A percentile compares a stretch with the other conserved stretches of the same genome.
Conservation (phyloP, 345 rosid species). For the Luvunga scandens region DNA sequence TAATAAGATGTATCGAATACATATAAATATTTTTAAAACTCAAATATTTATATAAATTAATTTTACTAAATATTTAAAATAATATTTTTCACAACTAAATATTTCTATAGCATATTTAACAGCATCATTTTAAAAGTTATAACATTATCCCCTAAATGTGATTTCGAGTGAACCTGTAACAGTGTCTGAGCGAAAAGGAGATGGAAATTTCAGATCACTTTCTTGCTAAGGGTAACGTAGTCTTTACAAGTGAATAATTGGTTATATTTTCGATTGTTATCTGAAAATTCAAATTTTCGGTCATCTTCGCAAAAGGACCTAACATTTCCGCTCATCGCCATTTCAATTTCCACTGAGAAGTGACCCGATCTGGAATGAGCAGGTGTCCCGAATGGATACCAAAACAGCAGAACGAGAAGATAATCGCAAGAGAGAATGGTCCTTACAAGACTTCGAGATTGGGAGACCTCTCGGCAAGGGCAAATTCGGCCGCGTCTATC, state of each 20-base stretch:
- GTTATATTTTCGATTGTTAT: not conserved
- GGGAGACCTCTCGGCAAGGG: constrained; percentile 90
- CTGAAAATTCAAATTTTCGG: not conserved
- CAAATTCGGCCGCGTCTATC: constrained; percentile 86
- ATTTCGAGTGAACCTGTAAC: too few species aligned
- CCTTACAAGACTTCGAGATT: constrained; percentile 75
- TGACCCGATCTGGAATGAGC: not conserved
- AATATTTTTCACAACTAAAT: accelerated
- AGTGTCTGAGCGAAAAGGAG: too few species aligned
- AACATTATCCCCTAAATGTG: too few species aligned
- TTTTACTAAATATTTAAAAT: too few species aligned
- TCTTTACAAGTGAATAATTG: not conserved
- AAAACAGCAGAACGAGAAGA: constrained; percentile 17
- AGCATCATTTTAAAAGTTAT: too few species aligned
- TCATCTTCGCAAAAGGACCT: not conserved
- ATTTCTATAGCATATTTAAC: too few species aligned
- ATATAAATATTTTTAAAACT: too few species aligned
- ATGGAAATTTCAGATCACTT: too few species aligned
- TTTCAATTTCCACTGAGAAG: not conserved
- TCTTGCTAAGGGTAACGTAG: too few species aligned
- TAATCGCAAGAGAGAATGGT: constrained; percentile 43
- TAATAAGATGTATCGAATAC: too few species aligned
- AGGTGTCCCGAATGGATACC: not conserved
- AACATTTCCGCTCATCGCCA: not conserved
- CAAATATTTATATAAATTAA: too few species aligned